Evolutionary conservation across 139 green algal species (phyloP).

Genomic region (Volvox reticuliferus): DNA sequence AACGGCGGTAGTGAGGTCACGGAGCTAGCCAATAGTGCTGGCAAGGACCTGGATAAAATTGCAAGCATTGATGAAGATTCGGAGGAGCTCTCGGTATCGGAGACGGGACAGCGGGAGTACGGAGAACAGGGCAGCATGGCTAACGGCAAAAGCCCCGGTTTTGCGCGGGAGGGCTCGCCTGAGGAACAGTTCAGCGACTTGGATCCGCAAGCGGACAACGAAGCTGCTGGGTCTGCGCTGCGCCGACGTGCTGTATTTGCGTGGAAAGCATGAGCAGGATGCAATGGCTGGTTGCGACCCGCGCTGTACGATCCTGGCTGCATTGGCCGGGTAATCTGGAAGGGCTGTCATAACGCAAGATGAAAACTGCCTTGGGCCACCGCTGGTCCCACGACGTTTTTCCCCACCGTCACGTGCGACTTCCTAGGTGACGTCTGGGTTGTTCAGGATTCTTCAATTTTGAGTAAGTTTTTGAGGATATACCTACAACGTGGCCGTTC

Average conservation of each 20-base stretch:
- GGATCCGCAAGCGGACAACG: conserved; percentile 24
- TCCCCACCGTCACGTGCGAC: too few relatives aligned
- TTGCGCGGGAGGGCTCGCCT: neutral
- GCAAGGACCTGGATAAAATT: neutral
- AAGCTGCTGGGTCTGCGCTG: neutral
- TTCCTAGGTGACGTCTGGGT: too few relatives aligned
- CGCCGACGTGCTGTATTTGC: conserved; percentile 8
- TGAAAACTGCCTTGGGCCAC: too few relatives aligned
- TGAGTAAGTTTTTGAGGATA: too few relatives aligned
- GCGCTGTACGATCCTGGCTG: neutral
- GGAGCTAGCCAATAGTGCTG: too few relatives aligned
- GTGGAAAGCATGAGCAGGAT: conserved; percentile 20
- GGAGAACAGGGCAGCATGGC: neutral
- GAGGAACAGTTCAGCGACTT: neutral
- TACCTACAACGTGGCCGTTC: too few relatives aligned
- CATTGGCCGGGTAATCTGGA: neutral
- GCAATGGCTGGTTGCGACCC: neutral
- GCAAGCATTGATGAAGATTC: neutral
- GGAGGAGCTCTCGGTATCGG: neutral
- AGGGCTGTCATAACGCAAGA: neutral
- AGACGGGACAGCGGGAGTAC: too few relatives aligned
- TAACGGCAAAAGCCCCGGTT: neutral
- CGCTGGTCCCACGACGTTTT: too few relatives aligned
- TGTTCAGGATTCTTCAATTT: too few relatives aligned
- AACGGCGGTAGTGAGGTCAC: too few relatives aligned